Evolutionary conservation across 148 eudicot species (phyloP).

Genomic region (Cornus controversa): DNA sequence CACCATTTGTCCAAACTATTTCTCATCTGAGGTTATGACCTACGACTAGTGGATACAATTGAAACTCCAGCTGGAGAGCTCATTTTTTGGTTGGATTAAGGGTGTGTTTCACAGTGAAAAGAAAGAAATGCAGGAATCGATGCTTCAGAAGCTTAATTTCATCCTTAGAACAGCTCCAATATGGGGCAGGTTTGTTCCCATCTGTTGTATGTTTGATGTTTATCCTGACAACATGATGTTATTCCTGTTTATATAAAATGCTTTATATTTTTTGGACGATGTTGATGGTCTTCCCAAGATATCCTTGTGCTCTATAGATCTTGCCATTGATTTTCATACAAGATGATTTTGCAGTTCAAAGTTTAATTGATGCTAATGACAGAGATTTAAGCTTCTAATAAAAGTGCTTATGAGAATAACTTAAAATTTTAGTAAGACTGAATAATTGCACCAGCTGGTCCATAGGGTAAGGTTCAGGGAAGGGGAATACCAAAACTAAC

Average conservation of each 20-base stretch:
- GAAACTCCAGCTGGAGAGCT: constrained; percentile 53
- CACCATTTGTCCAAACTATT: constrained; percentile 41
- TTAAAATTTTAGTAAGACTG: too few species aligned
- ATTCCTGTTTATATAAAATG: background rate
- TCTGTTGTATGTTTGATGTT: too few species aligned
- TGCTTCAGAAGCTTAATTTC: constrained; percentile 62
- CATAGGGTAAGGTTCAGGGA: too few species aligned
- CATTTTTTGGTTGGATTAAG: constrained; percentile 78
- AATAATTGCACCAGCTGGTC: too few species aligned
- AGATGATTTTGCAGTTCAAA: background rate
- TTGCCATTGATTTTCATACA: background rate
- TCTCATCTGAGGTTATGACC: constrained; percentile 78
- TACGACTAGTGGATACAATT: constrained; percentile 74
- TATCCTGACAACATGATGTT: background rate
- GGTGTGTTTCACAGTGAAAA: constrained; percentile 58
- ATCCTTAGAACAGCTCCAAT: constrained; percentile 74
- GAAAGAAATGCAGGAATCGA: constrained; percentile 76
- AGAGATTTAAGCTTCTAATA: too few species aligned
- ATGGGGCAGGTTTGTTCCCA: constrained; percentile 88
- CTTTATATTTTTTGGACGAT: background rate
- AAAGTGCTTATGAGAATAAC: too few species aligned
- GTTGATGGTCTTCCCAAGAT: background rate
- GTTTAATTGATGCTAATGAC: too few species aligned
- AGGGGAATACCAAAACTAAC: too few species aligned
- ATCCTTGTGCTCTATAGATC: background rate